Percentiles rank a stretch among this genome's conserved stretches.
Evolutionary conservation across 257 asterid genomes (phyloP).

Genomic region (Solanum phureja): DNA sequence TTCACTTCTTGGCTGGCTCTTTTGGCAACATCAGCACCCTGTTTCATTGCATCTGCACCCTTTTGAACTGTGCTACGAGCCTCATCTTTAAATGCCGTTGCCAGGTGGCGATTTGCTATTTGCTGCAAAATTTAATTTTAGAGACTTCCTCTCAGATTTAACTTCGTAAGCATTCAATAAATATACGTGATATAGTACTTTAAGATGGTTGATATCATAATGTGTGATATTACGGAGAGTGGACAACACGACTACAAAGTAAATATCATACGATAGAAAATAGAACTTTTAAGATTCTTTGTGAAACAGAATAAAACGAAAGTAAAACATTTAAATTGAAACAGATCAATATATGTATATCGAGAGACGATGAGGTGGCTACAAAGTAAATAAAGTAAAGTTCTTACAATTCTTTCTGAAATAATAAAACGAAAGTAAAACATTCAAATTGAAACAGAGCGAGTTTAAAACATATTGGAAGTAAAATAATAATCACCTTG

Average conservation of each 20-base stretch:
- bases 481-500: not conserved
- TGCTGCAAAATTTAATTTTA: not conserved
- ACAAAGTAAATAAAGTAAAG: not conserved
- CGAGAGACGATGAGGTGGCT: not conserved
- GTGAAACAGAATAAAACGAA: not conserved
- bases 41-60: constrained; percentile 6
- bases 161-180: not conserved
- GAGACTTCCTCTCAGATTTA: not conserved
- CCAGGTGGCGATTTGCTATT: not conserved
- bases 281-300: not conserved
- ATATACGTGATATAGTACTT: not conserved
- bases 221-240: not conserved
- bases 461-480: not conserved
- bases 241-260: not conserved
- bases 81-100: not conserved
- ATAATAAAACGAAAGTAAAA: not conserved
- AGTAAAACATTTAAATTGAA: not conserved
- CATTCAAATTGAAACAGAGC: not conserved
- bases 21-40: not conserved
- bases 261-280: not conserved
- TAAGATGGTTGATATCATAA: not conserved
- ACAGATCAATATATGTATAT: no score
- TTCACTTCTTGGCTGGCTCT: not conserved
- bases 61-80: not conserved
- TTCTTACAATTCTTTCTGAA: not conserved